Percentiles rank a stretch among this genome's conserved stretches.
phyloP scores from a whole-genome alignment of 257 asterid genomes.

The Voacanga thouarsii region DNA sequence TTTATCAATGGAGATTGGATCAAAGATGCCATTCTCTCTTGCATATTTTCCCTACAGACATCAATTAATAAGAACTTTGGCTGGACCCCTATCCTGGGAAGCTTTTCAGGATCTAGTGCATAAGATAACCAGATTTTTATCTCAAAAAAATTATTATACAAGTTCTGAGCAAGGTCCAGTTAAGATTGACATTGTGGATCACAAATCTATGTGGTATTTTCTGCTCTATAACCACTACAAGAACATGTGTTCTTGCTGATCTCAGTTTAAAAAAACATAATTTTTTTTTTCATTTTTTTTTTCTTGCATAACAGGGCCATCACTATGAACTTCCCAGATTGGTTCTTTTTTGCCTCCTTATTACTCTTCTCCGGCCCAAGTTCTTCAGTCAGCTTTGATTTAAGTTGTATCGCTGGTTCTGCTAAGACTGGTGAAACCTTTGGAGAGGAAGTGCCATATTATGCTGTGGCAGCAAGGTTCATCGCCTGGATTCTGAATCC shows the following conservation, averaged over 20 bases:
- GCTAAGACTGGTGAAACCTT: slow-evolving; percentile 22
- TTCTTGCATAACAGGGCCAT: slow-evolving; percentile 46
- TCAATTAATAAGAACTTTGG: slow-evolving; percentile 41
- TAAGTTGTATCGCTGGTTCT: slow-evolving; percentile 18
- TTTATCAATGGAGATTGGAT: slow-evolving; percentile 57
- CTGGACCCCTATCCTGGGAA: slow-evolving; percentile 55
- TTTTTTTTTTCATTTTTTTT: slow-evolving; percentile 7
- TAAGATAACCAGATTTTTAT: slow-evolving; percentile 33
- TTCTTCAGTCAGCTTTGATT: slow-evolving; percentile 24
- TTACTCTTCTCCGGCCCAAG: slow-evolving; percentile 44
- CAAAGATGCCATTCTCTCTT: slow-evolving; percentile 60
- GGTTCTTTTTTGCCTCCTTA: slow-evolving; percentile 67
- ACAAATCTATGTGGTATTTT: slow-evolving; percentile 61
- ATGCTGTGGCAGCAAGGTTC: slow-evolving; percentile 51
- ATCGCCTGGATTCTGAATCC: slow-evolving; percentile 76
- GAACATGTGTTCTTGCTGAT: slow-evolving; percentile 10
- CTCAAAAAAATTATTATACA: slow-evolving; percentile 21
- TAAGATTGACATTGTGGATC: slow-evolving; percentile 45
- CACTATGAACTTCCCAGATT: slow-evolving; percentile 64
- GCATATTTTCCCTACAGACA: slow-evolving; percentile 64
- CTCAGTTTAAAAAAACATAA: slow-evolving; percentile 8
- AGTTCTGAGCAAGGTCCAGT: slow-evolving; percentile 35
- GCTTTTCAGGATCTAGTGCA: slow-evolving; percentile 48
- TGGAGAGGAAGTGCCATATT: slow-evolving; percentile 32
- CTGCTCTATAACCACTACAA: slow-evolving; percentile 7